Base-by-base conservation (phyloP, 768 basidiomycete genomes). In the Lactarius evosmus region DNA sequence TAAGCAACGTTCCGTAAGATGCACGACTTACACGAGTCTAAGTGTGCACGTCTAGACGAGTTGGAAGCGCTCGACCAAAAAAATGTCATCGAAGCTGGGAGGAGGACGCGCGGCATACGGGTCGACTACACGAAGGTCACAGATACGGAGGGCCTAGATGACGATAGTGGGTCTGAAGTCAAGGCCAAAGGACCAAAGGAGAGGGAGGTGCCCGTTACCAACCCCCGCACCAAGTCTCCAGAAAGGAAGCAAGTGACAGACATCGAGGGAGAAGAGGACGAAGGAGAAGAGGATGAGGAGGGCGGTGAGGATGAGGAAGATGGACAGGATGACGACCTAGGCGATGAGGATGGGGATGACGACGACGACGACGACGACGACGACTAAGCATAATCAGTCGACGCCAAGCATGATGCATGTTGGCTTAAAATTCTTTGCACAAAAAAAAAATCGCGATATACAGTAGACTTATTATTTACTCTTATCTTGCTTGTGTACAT, bases 121-220 rank as follows among this genome's bases (percentile, higher is more conserved):
- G 54, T 70, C 25, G 70, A 71, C 60, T 72, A 74, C 58, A 72
- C 69, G 50, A 72, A 77, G 56, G 74, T 72, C 16, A 34, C 67
- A 27, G 70, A 69, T 17, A 65, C 68, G 57, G 59, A 66, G 3
- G 69, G 62, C 25, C 73, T 71, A 34, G 72, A 69, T 1, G 72
- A 73, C 12, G 74, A 74, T 1, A 82, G 80, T 55, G 86, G 85
- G 57, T 83, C 83, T 61, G 79, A 78, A 58, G 76, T 78, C 54
- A 80, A 80, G 65, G 79, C 79, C 49, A 80, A 80, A 29, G 74
- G 75, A 49, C 70, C 76, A 50, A 78, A 80, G 69, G 78, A 75
- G 71, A 79, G 32, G 19, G 52, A 51, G 14, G 17, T n/a, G 0
- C 17, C 29, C 6, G 36, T 40, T 11, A 25, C 61, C 14, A 62